Evolutionary conservation across 371 early-diverging fungal genomes (phyloP).

Genomic region (Sporodiniella umbellata): DNA sequence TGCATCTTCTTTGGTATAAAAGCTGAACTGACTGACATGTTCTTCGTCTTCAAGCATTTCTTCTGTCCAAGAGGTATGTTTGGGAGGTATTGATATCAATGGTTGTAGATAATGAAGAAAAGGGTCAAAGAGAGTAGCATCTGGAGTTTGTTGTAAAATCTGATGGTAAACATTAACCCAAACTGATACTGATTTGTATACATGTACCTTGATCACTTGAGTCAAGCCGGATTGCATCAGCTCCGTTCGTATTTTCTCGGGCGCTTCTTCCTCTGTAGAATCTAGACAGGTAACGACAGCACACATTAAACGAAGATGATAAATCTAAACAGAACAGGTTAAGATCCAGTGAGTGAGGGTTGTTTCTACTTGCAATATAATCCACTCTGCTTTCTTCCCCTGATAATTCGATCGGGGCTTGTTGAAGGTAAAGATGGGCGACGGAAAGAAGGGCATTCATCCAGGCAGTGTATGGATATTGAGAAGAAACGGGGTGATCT

Average conservation of each 20-base stretch:
- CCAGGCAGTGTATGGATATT: constrained; percentile 50
- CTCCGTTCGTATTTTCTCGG: constrained; percentile 44
- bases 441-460: constrained; percentile 45
- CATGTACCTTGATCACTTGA: constrained; percentile 35
- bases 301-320: constrained; percentile 42
- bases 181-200: not conserved
- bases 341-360: not conserved
- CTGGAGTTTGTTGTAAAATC: constrained; percentile 51
- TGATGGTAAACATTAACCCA: constrained; percentile 23
- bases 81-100: constrained; percentile 10
- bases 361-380: constrained; percentile 44
- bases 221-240: constrained; percentile 50
- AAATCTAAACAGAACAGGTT: constrained; percentile 19
- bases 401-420: constrained; percentile 39
- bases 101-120: constrained; percentile 41
- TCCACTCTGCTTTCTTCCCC: constrained; percentile 51
- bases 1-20: constrained; percentile 7
- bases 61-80: no score
- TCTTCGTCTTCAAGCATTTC: no score
- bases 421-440: constrained; percentile 41
- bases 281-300: constrained; percentile 39
- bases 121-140: constrained; percentile 50
- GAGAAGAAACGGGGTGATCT: no score
- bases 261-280: constrained; percentile 27
- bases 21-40: no score